Evolutionary conservation across 1,284 basidiomycete genomes (phyloP), one percentile per base, ranked within the genome.

Genomic region (Blastosporella zonata): DNA sequence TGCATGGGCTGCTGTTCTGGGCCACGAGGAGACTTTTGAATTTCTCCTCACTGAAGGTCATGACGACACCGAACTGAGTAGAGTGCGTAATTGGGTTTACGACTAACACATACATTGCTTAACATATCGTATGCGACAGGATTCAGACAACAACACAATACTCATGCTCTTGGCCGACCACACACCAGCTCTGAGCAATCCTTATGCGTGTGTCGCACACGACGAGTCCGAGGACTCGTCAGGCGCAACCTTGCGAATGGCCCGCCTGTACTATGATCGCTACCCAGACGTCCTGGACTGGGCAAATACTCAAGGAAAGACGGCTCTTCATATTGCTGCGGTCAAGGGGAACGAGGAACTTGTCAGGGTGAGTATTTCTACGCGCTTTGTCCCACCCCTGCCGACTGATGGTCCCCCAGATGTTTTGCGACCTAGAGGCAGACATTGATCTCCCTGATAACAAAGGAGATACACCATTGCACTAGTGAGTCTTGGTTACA

Each of bases 401-500:
- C 55, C 60, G 49, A 56, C 47, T 25, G 18, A 33, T 25, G 38
- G n/a, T 35, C 54, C 43, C 52, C 27, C 47, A 93, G 87, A 89
- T 93, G 79, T 73, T 97, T 34, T 88, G 90, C 62, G 92, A 95
- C 64, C 68, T 91, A 15, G 91, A 86, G 2, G 93, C 93, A 12
- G 93, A 97, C 66, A 75, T 88, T 50, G 87, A 96, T 67, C 70
- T 96, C 44, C 77, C 92, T 7, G 94, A 97, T 70, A 81, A 92
- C 49, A 82, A 89, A 65, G 95, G 95, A 25, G 96, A 97, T 62
- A 91, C 93, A 0, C 86, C 95, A 12, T 69, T 97, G 45, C 95
- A 98, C 65, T 94, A 93, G 90, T 93, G 63, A 68, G 87, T 74
- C 23, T 31, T 37, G 20, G 6, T 27, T 23, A n/a, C 37, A 9